Percentiles rank a stretch among this genome's conserved stretches.
These are phyloP conservation scores for Hyaloscypha bicolor DNA, from an alignment of 495 filamentous ascomycete genomes.

Conservation along the genomic window DNA sequence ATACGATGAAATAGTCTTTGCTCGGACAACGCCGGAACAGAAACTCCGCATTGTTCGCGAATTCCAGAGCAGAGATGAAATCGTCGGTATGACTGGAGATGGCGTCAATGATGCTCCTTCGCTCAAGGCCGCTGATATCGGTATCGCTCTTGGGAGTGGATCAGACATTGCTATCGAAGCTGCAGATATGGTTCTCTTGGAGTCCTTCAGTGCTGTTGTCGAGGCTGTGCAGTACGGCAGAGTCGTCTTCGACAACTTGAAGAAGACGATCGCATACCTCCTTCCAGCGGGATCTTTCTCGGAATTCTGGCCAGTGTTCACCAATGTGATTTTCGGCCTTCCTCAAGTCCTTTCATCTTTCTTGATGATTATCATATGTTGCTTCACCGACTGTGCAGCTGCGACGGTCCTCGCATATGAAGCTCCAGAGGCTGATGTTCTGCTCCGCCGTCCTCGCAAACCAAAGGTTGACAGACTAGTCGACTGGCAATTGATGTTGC, in stretches of 20 bases:
- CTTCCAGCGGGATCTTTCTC: conserved; percentile 66
- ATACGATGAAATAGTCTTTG: conserved; percentile 68
- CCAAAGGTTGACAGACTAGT: conserved; percentile 63
- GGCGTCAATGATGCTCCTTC: conserved; percentile 63
- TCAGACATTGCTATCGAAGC: conserved; percentile 68
- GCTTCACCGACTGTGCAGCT: conserved; percentile 68
- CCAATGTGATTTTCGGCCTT: conserved; percentile 67
- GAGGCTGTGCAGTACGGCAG: conserved; percentile 65
- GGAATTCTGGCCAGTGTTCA: conserved; percentile 73
- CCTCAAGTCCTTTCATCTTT: conserved; percentile 69
- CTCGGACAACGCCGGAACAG: conserved; percentile 73
- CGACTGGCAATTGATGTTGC: conserved; percentile 63
- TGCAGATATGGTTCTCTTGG: conserved; percentile 70
- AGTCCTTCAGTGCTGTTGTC: conserved; percentile 67
- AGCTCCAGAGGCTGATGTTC: conserved; percentile 68
- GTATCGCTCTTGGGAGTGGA: conserved; percentile 54
- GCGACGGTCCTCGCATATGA: conserved; percentile 73
- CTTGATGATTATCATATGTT: conserved; percentile 71
- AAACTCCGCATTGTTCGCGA: conserved; percentile 75
- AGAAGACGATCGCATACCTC: conserved; percentile 59
- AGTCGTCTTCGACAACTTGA: conserved; percentile 58
- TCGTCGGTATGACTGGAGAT: conserved; percentile 55
- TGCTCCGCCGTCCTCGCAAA: conserved; percentile 61
- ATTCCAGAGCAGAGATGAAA: conserved; percentile 54
- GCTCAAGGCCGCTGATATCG: conserved; percentile 56